Evolutionary conservation across 2,329 filamentous ascomycete genomes (phyloP).

Genomic region (Epichloe sp.): DNA sequence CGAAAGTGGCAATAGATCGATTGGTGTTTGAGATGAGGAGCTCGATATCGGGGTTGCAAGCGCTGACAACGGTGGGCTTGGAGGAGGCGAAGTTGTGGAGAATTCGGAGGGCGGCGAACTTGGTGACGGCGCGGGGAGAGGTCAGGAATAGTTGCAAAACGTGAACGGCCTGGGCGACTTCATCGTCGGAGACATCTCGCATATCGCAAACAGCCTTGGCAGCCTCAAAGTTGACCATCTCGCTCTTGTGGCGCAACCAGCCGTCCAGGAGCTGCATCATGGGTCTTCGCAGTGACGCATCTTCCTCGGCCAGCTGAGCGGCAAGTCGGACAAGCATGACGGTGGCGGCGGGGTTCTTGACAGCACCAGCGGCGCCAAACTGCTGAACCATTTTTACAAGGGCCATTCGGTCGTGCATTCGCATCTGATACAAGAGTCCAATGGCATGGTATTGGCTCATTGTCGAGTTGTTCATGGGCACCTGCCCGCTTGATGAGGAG

Average conservation of each 20-base stretch:
- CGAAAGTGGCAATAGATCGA: conserved; percentile 93
- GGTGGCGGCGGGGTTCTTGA: conserved; percentile 89
- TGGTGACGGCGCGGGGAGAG: conserved; percentile 87
- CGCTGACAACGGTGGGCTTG: conserved; percentile 83
- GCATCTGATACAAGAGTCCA: conserved; percentile 94
- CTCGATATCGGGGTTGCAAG: conserved; percentile 96
- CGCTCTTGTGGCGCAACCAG: conserved; percentile 96
- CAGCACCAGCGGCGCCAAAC: conserved; percentile 77
- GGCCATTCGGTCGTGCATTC: conserved; percentile 93
- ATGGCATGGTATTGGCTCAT: conserved; percentile 99
- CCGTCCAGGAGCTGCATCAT: conserved; percentile 97
- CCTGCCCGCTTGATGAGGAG: conserved; percentile 60
- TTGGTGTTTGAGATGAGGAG: conserved; percentile 93
- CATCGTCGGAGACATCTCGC: conserved; percentile 80
- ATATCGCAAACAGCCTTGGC: conserved; percentile 96
- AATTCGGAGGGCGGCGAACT: conserved; percentile 93
- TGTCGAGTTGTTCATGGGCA: conserved; percentile 81
- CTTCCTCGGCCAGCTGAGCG: conserved; percentile 87
- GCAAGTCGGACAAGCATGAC: conserved; percentile 88
- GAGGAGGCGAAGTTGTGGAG: conserved; percentile 93
- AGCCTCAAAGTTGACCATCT: conserved; percentile 99
- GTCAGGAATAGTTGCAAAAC: conserved; percentile 94
- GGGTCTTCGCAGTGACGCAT: conserved; percentile 73
- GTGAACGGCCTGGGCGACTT: conserved; percentile 85
- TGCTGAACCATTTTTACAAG: conserved; percentile 99